phyloP scores from a whole-genome alignment of 2,329 filamentous ascomycete genomes.

The Cadophora gregata region DNA sequence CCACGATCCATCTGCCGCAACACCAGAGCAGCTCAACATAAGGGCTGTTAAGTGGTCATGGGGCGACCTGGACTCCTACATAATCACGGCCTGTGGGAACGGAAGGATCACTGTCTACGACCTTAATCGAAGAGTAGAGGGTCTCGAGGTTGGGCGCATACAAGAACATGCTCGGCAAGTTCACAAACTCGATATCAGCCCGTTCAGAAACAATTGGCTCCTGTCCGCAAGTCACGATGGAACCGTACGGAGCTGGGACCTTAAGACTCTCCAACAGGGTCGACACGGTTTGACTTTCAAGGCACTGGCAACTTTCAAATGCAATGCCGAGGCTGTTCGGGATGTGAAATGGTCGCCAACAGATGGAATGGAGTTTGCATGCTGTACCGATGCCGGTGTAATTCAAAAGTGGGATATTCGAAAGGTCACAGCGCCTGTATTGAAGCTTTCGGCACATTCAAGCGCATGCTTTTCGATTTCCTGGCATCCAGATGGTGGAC shows the following conservation, averaged over 20 bases:
- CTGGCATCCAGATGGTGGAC: slow-evolving; percentile 73
- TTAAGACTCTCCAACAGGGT: slow-evolving; percentile 53
- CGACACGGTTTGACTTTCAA: slow-evolving; percentile 56
- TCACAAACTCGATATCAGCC: slow-evolving; percentile 68
- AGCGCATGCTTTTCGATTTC: slow-evolving; percentile 64
- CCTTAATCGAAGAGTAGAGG: slow-evolving; percentile 53
- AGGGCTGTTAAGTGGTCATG: slow-evolving; percentile 66
- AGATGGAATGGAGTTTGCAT: slow-evolving; percentile 66
- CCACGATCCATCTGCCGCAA: slow-evolving; percentile 48
- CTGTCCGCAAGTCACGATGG: slow-evolving; percentile 70
- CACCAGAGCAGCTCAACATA: slow-evolving; percentile 65
- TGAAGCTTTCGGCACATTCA: slow-evolving; percentile 67
- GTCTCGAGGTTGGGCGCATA: slow-evolving; percentile 58
- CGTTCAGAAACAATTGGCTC: slow-evolving; percentile 61
- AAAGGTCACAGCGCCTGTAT: slow-evolving; percentile 56
- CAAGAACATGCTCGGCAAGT: slow-evolving; percentile 69
- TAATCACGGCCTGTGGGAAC: slow-evolving; percentile 68
- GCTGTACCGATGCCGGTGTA: slow-evolving; percentile 66
- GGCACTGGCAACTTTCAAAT: slow-evolving; percentile 40
- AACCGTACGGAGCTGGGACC: slow-evolving; percentile 66
- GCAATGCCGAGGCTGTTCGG: slow-evolving; percentile 62
- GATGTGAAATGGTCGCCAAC: slow-evolving; percentile 71
- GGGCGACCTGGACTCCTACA: slow-evolving; percentile 52
- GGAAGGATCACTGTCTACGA: slow-evolving; percentile 71
- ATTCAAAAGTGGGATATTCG: slow-evolving; percentile 70